Percentiles rank a stretch among this genome's conserved stretches.
These are phyloP conservation scores for Sporothrix variecibatus DNA, from an alignment of 2,329 filamentous ascomycete genomes.

Conservation along the genomic window DNA sequence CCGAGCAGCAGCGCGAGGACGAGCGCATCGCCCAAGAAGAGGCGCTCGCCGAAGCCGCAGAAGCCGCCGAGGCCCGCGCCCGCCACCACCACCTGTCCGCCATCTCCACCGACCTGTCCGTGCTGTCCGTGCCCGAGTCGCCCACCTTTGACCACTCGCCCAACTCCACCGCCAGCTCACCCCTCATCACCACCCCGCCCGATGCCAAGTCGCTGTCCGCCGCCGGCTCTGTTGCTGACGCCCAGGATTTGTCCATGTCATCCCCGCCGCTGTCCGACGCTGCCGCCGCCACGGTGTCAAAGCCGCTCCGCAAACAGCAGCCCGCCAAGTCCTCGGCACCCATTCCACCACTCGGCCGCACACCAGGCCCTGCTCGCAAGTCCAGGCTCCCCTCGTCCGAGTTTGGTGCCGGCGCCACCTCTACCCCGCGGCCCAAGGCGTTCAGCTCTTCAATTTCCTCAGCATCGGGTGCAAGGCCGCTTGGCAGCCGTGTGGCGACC, in stretches of 20 bases:
- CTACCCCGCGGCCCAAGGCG: conserved; percentile 56
- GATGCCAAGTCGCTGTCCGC: conserved; percentile 65
- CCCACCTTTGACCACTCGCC: conserved; percentile 76
- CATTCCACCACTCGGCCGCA: conserved; percentile 37
- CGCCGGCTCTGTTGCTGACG: conserved; percentile 52
- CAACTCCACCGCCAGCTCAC: conserved; percentile 85
- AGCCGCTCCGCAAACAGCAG: conserved; percentile 58
- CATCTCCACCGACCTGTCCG: conserved; percentile 62
- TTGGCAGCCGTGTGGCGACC: conserved; percentile 45
- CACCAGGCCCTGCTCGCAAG: conserved; percentile 47
- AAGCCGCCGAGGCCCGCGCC: conserved; percentile 1
- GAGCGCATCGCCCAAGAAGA: conserved; percentile 3
- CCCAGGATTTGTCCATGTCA: conserved; percentile 84
- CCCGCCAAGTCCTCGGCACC: conserved; percentile 42
- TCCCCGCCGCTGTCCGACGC: conserved; percentile 92
- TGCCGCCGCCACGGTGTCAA: conserved; percentile 79
- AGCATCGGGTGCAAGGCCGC: conserved; percentile 36
- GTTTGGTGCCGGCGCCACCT: conserved; percentile 40
- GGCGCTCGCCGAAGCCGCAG: conserved; percentile 10
- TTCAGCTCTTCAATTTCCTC: conserved; percentile 41
- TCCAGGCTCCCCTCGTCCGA: conserved; percentile 59
- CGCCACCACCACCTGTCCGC: conserved; percentile 55
- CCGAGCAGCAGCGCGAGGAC: conserved; percentile 42
- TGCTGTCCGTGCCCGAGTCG: conserved; percentile 64
- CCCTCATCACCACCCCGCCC: conserved; percentile 85